Base-by-base conservation (phyloP, 1,139 yeast species). In the Kurtzmaniella quercitrusa region DNA sequence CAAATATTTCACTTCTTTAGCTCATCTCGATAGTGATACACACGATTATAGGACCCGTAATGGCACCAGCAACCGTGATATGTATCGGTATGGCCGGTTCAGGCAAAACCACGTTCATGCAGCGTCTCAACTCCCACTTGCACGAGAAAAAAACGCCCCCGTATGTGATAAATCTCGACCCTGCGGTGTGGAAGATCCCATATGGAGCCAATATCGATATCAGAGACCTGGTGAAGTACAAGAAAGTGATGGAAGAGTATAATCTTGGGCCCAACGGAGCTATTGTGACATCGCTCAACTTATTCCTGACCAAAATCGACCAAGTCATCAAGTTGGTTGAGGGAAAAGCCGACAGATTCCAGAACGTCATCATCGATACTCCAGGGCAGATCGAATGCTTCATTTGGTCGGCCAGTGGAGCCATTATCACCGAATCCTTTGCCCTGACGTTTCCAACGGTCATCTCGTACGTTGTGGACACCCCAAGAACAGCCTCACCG, bases 351-450 rank as follows among this genome's bases (percentile, higher is more conserved):
- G 82, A 79, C 24, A 68, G 69, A 39, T 77, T 78, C 49, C 66
- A 79, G 25, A 85, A 90, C 60, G 87, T 93, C 49, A 85, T 94
- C 40, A 79, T 93, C 42, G 99, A 94, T 63, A 94, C 99, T 1
- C 99, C 99, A 0, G 99, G 99, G 7, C 99, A 94, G 65, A 94
- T 94, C 50, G 98, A 93, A 63, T 89, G 97, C 66, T 93, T 93
- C 61, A 90, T 93, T 42, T 86, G 95, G 95, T 85, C 95, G 40
- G 98, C 98, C 0, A 87, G 96, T 40, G 99, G 99, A 9, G 79
- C 97, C 17, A 94, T 94, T 50, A 88, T 94, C 46, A 91, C 98
- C 0, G 98, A 94, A 62, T 91, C 98, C 0, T 86, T 94, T 67
- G 98, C 98, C 1, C 87, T 96, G 1, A 81, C 95, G 2, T 89